Evolutionary conservation across 306 rosid genomes (phyloP), one percentile per base, ranked within the genome.

Genomic region (Vigna nakashimae): DNA sequence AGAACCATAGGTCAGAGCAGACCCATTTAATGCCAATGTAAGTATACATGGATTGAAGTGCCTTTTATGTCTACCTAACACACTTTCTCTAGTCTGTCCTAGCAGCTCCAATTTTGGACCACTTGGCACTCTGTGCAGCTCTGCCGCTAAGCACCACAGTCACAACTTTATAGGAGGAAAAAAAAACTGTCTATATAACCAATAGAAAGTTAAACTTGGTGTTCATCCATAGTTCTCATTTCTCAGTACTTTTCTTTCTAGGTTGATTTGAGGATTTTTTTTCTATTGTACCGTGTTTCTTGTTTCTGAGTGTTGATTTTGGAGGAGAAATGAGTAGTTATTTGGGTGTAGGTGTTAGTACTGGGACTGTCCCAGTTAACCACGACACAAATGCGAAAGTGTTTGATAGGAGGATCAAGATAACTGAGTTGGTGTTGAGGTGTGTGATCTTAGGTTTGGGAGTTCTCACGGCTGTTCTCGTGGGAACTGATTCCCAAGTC

Each of bases 401-500:
- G 7, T 66, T 86, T 8, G 97, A 91, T 75, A 79, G 86, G 66
- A 85, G 86, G 70, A 76, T 92, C 59, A 91, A 77, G 74, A 80
- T 95, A 40, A 86, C 87, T 0, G 98, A 95, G 71, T 70, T 95
- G 86, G 90, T 89, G 24, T 71, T 95, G 57, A 91, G 98, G 82
- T 88, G 71, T 77, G 64, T 91, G 73, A 87, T 88, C 17, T 84
- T 88, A 82, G 88, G 84, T 53, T 79, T 91, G 6, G 93, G 92
- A 24, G 77, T 92, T 77, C 84, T 90, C 73, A 85, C 92, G 10
- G 87, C 89, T 80, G 85, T 92, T 83, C 98, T 95, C 82, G 85
- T 95, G 48, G 96, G 74, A 8, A 91, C 98, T 84, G 98, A 95
- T 87, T 55, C 96, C 15, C 92, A 95, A 81, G 89, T 89, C 82